Evolutionary conservation across 768 basidiomycete species (phyloP).

Genomic region (Suillus plorans): DNA sequence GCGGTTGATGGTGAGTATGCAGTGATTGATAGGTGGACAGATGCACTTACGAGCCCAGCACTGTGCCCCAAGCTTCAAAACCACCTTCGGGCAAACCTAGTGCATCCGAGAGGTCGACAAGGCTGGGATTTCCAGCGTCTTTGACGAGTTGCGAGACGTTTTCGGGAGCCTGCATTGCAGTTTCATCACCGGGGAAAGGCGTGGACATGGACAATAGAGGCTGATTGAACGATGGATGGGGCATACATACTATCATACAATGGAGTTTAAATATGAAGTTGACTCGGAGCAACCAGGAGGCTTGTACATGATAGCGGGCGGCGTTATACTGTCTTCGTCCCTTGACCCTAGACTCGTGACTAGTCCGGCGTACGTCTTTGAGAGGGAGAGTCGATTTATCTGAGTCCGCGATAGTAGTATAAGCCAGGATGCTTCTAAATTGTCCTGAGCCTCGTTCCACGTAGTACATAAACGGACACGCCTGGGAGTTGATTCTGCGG

Average conservation of each 20-base stretch:
- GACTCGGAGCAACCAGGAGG: not conserved
- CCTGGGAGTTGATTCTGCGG: not conserved
- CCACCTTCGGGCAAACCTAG: constrained; percentile 24
- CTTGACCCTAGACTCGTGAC: not conserved
- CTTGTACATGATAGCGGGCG: not conserved
- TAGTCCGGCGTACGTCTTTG: not conserved
- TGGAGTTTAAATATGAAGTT: not conserved
- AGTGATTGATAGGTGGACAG: not conserved
- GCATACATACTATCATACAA: not conserved
- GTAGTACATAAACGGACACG: not conserved
- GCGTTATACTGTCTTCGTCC: not conserved
- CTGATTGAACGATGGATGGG: too few relatives aligned
- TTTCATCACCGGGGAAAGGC: not conserved
- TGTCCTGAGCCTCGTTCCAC: not conserved
- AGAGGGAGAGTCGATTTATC: not conserved
- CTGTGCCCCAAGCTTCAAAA: constrained; percentile 23
- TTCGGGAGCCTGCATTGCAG: not conserved
- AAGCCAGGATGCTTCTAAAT: not conserved
- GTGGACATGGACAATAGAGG: not conserved
- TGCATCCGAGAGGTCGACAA: not conserved
- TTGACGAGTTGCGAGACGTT: too few relatives aligned
- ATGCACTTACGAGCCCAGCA: constrained; percentile 24
- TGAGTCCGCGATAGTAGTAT: not conserved
- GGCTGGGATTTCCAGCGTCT: not conserved
- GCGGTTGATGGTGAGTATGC: not conserved